Percentiles rank a stretch among this genome's conserved stretches.
These are phyloP conservation scores for Suillus paluster DNA, from an alignment of 768 basidiomycete genomes.

Conservation along the genomic window DNA sequence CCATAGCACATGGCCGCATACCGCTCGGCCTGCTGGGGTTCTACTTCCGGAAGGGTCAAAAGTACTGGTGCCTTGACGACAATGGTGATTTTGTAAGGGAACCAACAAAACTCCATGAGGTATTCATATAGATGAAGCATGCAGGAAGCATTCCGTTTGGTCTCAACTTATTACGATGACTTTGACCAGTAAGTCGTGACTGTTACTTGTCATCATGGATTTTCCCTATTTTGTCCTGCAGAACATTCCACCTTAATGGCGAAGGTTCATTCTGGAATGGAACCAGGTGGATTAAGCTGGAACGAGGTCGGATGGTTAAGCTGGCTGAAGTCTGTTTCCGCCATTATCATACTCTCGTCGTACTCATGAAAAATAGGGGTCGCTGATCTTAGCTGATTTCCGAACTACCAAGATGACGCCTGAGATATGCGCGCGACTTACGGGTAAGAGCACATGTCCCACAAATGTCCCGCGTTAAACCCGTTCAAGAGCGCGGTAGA, in stretches of 20 bases:
- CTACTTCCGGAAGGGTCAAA: slow-evolving; percentile 9
- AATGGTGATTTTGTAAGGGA: slow-evolving; percentile 6
- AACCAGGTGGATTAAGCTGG: not conserved
- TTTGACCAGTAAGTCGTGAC: slow-evolving; percentile 1
- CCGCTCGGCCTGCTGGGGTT: slow-evolving; percentile 18
- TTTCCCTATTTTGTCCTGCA: not conserved
- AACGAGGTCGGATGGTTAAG: not conserved
- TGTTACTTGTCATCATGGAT: not conserved
- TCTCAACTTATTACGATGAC: slow-evolving; percentile 1
- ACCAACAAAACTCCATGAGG: not conserved
- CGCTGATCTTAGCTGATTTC: slow-evolving; percentile 6
- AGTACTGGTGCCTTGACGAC: slow-evolving; percentile 6
- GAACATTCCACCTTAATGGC: slow-evolving; percentile 3
- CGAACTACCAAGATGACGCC: not conserved
- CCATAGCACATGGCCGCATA: slow-evolving; percentile 18
- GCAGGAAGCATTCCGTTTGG: slow-evolving; percentile 1
- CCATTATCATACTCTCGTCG: not conserved
- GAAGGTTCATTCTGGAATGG: slow-evolving; percentile 1
- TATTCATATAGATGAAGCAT: not conserved
- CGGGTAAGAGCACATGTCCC: slow-evolving; percentile 1
- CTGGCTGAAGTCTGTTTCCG: not conserved
- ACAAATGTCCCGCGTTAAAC: not conserved
- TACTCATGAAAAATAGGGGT: slow-evolving; percentile 2
- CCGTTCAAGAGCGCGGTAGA: slow-evolving; percentile 9
- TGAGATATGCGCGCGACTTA: slow-evolving; percentile 1